Percentiles rank a stretch among this genome's conserved stretches.
phyloP scores from a whole-genome alignment of 139 green algal species.

The Coelastrella sp. region DNA sequence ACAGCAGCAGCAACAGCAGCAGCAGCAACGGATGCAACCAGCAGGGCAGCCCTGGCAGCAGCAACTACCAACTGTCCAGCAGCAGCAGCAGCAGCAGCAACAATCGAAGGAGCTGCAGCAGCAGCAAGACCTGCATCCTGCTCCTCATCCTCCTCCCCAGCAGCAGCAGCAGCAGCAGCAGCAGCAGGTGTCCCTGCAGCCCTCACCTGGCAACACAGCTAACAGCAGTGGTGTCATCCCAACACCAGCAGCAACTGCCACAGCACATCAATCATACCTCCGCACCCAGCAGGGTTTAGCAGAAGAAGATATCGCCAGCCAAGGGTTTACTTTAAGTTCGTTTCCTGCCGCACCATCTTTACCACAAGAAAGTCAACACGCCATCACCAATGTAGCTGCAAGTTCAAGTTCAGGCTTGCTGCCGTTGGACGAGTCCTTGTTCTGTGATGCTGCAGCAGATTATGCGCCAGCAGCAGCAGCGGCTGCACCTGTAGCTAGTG shows the following conservation, averaged over 20 bases:
- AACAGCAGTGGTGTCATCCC: background rate
- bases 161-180: background rate
- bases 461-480: background rate
- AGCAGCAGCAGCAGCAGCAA: slow-evolving; percentile 8
- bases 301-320: background rate
- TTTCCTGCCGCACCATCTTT: background rate
- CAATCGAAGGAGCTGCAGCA: background rate
- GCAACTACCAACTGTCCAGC: background rate
- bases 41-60: background rate
- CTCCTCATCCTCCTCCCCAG: background rate
- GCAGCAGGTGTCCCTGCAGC: background rate
- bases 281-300: too few species aligned
- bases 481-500: background rate
- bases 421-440: slow-evolving; percentile 10
- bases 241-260: background rate
- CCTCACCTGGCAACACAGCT: background rate
- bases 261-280: background rate
- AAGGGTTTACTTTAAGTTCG: background rate
- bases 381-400: background rate
- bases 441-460: background rate
- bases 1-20: background rate
- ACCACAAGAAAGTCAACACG: background rate
- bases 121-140: background rate
- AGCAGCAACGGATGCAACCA: background rate
- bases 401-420: background rate